A percentile compares a stretch with the other conserved stretches of the same genome.
phyloP scores from a whole-genome alignment of 371 early-diverging fungal genomes.

The Mycotypha africana region DNA sequence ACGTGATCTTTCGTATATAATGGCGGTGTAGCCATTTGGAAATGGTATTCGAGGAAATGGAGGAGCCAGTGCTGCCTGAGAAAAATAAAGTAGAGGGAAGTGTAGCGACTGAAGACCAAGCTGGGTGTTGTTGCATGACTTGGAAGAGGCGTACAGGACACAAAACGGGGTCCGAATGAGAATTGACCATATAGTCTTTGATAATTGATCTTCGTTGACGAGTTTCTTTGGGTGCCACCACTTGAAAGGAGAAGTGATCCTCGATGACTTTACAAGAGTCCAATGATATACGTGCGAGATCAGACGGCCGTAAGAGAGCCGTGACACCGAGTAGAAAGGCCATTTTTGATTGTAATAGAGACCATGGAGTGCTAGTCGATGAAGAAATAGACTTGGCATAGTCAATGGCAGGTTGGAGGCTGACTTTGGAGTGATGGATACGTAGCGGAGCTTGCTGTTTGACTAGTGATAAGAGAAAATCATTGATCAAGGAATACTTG shows the following conservation, averaged over 20 bases:
- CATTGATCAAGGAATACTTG: background rate
- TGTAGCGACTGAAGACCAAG: background rate
- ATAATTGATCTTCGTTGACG: background rate
- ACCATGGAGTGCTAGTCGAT: background rate
- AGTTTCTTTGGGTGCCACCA: background rate
- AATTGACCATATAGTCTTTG: background rate
- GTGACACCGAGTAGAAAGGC: background rate
- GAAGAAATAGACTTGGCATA: background rate
- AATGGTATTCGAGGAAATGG: background rate
- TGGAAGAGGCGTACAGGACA: background rate
- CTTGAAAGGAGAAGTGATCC: background rate
- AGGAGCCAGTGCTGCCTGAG: background rate
- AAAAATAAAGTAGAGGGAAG: background rate
- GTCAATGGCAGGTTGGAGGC: background rate
- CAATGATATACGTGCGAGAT: background rate
- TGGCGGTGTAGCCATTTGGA: constrained; percentile 3
- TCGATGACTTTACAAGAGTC: background rate
- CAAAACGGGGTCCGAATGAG: background rate
- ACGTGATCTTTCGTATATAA: background rate
- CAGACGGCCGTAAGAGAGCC: background rate
- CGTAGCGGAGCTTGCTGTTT: background rate
- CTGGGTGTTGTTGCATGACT: background rate
- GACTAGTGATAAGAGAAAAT: background rate
- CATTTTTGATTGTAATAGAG: background rate
- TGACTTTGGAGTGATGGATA: background rate